Conservation (phyloP, 495 filamentous ascomycete species). For the Rhypophila decipiens region DNA sequence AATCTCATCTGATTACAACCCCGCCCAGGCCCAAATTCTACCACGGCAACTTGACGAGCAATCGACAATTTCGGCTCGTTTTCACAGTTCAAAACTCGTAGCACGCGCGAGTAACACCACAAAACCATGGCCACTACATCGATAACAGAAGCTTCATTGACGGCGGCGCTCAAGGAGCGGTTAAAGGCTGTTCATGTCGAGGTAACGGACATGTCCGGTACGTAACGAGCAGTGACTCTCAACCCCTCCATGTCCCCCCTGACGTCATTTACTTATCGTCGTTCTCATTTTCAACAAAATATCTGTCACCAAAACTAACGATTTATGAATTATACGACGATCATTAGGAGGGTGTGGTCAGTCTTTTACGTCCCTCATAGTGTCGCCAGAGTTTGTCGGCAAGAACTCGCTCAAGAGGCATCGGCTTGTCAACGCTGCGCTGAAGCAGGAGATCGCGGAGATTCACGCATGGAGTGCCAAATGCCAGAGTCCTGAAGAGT, state of each 20-base stretch:
- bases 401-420: conserved; percentile 85
- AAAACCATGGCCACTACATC: conserved; percentile 45
- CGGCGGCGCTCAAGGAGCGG: conserved; percentile 60
- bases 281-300: background rate
- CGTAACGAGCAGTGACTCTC: conserved; percentile 3
- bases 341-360: conserved; percentile 95
- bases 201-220: conserved; percentile 91
- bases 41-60: no score
- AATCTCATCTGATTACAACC: conserved; percentile 2
- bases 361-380: conserved; percentile 86
- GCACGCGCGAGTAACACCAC: conserved; percentile 13
- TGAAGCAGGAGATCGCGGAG: conserved; percentile 88
- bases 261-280: conserved; percentile 18
- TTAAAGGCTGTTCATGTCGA: conserved; percentile 81
- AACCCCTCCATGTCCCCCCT: background rate
- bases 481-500: conserved; percentile 75
- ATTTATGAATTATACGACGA: background rate
- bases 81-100: no score
- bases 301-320: conserved; percentile 1
- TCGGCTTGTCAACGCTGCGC: conserved; percentile 76
- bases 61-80: no score
- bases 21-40: no score
- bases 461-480: conserved; percentile 99
- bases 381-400: conserved; percentile 78
- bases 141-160: conserved; percentile 65